phyloP scores from a whole-genome alignment of 1,139 yeast genomes.

The Taphrina deformans region DNA sequence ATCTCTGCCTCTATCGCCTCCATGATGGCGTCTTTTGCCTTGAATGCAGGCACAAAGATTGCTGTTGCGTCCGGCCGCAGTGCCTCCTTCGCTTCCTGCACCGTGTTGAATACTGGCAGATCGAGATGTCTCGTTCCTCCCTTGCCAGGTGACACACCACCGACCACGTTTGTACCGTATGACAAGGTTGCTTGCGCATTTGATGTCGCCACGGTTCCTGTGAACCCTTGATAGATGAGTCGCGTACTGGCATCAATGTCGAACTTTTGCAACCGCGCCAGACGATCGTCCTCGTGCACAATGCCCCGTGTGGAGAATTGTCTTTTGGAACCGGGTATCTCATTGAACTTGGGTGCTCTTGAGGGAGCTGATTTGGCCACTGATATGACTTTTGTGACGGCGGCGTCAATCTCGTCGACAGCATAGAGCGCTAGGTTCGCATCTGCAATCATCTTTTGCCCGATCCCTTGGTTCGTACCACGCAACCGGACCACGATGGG shows the following conservation, averaged over 20 bases:
- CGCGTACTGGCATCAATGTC: slow-evolving; percentile 16
- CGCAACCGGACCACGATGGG: slow-evolving; percentile 26
- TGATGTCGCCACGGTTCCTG: slow-evolving; percentile 96
- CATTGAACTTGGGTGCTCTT: not conserved
- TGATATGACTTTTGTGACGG: slow-evolving; percentile 7
- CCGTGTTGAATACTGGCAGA: slow-evolving; percentile 24
- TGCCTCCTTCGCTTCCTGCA: not conserved
- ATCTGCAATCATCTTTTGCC: slow-evolving; percentile 22
- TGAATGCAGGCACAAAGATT: slow-evolving; percentile 28
- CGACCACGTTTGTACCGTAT: slow-evolving; percentile 76
- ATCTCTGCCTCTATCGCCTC: slow-evolving; percentile 25
- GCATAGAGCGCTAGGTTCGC: slow-evolving; percentile 5
- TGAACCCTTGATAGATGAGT: slow-evolving; percentile 56
- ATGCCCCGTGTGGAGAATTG: not conserved
- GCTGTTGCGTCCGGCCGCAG: slow-evolving; percentile 30
- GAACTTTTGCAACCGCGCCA: not conserved
- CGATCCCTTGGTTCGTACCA: slow-evolving; percentile 21
- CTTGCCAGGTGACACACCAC: slow-evolving; percentile 30
- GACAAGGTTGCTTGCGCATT: slow-evolving; percentile 86
- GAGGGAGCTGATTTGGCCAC: not conserved
- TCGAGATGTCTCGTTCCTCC: slow-evolving; percentile 22
- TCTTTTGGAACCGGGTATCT: not conserved
- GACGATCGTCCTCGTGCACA: not conserved
- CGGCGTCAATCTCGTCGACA: slow-evolving; percentile 12
- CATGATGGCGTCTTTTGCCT: slow-evolving; percentile 29